phyloP scores from a whole-genome alignment of 257 asterid genomes.

The Solanum ahanhuiri region DNA sequence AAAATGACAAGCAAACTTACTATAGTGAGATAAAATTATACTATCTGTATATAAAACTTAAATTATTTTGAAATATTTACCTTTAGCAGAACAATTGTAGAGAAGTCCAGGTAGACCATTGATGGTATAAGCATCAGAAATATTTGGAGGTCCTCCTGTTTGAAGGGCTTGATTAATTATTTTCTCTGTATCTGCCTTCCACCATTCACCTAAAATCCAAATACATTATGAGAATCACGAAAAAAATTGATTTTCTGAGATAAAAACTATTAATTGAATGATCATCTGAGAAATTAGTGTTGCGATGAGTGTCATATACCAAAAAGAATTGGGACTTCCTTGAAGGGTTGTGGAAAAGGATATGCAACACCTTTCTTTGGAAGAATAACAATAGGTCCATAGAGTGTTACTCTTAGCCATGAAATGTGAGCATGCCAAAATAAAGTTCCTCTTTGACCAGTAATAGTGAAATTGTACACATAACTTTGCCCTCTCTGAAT shows the following conservation, averaged over 20 bases:
- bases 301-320: slow-evolving; percentile 12
- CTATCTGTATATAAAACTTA: neutral
- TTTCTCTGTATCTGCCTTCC: slow-evolving; percentile 50
- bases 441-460: slow-evolving; percentile 51
- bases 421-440: slow-evolving; percentile 73
- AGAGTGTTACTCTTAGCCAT: slow-evolving; percentile 52
- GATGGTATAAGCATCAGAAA: slow-evolving; percentile 55
- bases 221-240: neutral
- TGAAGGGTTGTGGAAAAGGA: slow-evolving; percentile 46
- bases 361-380: slow-evolving; percentile 37
- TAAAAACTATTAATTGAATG: neutral
- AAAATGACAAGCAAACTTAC: neutral
- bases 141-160: slow-evolving; percentile 52
- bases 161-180: slow-evolving; percentile 42
- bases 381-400: slow-evolving; percentile 54
- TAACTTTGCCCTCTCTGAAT: slow-evolving; percentile 53
- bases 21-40: neutral
- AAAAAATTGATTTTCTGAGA: neutral
- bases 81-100: slow-evolving; percentile 52
- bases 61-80: neutral
- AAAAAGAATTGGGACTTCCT: slow-evolving; percentile 40
- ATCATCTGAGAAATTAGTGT: neutral
- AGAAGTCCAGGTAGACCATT: slow-evolving; percentile 57
- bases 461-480: slow-evolving; percentile 45
- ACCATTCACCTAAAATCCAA: slow-evolving; percentile 51